Percentiles rank a stretch among this genome's conserved stretches.
phyloP scores from a whole-genome alignment of 306 rosid genomes.

The Acmispon strigosus region DNA sequence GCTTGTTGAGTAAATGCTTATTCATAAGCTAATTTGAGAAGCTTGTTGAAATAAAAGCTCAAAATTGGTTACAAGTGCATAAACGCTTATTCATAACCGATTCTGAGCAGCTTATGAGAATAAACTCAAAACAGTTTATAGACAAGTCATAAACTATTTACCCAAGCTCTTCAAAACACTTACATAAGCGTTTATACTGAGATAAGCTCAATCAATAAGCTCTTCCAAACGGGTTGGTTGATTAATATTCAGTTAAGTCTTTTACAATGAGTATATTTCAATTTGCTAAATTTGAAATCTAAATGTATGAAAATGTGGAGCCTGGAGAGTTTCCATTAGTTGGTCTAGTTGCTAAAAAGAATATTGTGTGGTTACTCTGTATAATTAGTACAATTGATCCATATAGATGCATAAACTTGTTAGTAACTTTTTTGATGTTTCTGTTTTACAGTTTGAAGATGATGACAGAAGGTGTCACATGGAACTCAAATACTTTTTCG shows the following conservation, averaged over 20 bases:
- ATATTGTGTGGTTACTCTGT: neutral
- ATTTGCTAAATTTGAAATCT: neutral
- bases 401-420: neutral
- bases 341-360: neutral
- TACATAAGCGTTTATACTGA: too few relatives aligned
- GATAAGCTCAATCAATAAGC: too few relatives aligned
- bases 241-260: neutral
- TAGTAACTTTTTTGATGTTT: neutral
- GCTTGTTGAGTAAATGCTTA: too few relatives aligned
- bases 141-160: too few relatives aligned
- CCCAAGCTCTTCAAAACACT: too few relatives aligned
- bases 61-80: too few relatives aligned
- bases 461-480: conserved; percentile 40
- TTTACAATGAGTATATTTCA: neutral
- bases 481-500: conserved; percentile 43
- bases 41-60: too few relatives aligned
- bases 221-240: neutral
- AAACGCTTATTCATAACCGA: too few relatives aligned
- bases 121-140: too few relatives aligned
- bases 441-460: conserved; percentile 42
- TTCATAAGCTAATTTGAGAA: too few relatives aligned
- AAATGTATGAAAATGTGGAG: neutral
- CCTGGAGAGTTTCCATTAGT: neutral
- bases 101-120: too few relatives aligned
- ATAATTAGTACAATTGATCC: neutral